phyloP scores from a whole-genome alignment of 495 filamentous ascomycete genomes.

The Daldinia loculata region DNA sequence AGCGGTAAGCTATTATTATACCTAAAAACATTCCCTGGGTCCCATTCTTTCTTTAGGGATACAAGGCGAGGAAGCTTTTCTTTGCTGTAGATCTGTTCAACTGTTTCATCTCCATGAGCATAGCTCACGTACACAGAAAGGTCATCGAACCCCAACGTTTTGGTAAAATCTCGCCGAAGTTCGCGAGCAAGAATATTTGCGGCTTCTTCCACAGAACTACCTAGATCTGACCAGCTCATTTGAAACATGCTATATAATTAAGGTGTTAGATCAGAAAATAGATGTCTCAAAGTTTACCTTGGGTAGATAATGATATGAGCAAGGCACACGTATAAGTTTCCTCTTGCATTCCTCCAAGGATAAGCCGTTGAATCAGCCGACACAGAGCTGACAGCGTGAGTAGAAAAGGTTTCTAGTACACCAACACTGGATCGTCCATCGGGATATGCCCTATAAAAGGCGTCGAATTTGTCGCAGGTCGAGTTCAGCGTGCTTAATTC shows the following conservation, averaged over 20 bases:
- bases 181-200: slow-evolving; percentile 10
- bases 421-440: slow-evolving; percentile 17
- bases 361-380: slow-evolving; percentile 45
- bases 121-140: slow-evolving; percentile 51
- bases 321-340: slow-evolving; percentile 41
- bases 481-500: slow-evolving; percentile 25
- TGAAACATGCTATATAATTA: slow-evolving; percentile 13
- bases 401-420: slow-evolving; percentile 45
- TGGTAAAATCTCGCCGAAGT: slow-evolving; percentile 29
- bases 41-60: slow-evolving; percentile 47
- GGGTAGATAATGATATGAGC: neutral
- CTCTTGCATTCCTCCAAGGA: slow-evolving; percentile 46
- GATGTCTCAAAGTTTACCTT: no score
- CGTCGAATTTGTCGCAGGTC: slow-evolving; percentile 37
- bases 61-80: slow-evolving; percentile 45
- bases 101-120: slow-evolving; percentile 52
- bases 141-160: slow-evolving; percentile 39
- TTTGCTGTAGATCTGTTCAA: slow-evolving; percentile 43
- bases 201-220: slow-evolving; percentile 1
- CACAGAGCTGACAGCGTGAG: slow-evolving; percentile 43
- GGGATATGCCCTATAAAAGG: slow-evolving; percentile 29
- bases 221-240: slow-evolving; percentile 6
- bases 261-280: neutral
- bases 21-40: slow-evolving; percentile 47
- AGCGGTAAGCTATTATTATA: slow-evolving; percentile 12